Base-by-base conservation (phyloP, 2,329 filamentous ascomycete genomes). In the Calonectria henricotiae region DNA sequence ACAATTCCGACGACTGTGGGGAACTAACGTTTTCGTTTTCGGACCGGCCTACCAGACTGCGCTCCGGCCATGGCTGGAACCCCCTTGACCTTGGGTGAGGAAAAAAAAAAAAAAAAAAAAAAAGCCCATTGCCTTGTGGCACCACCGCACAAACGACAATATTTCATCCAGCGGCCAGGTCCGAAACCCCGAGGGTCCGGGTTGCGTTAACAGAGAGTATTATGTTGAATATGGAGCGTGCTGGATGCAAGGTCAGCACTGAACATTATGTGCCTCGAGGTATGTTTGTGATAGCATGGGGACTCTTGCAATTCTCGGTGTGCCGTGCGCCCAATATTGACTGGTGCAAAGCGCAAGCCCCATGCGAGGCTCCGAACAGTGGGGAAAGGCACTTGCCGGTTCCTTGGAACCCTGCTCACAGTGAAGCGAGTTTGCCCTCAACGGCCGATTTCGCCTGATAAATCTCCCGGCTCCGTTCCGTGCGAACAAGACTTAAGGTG, bases 11-110 rank as follows among this genome's bases (percentile, higher is more conserved):
- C 25, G 49, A 13, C 23, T 55, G 67, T 61, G 67, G 67, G 64
- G 67, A n/a, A 64, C 54, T 25, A 62, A 41, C 67, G 75, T 77
- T 71, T 76, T 77, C 75, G 74, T 75, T 77, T 74, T 77, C 75
- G 75, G 75, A 58, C 51, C 51, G 32, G 51, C 51, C 51, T 32
- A 58, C 51, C 32, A 58, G 44, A 44, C 27, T 39, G 55, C 51
- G 27, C 60, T 58, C 51, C 51, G 51, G 51, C 20, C 51, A 58
- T 15, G 46, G 51, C 23, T 27, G 51, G 20, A 58, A 39, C 20
- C 32, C 51, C 51, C 51, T 39, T 17, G 35, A 13, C 51, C 20
- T 55, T 32, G 51, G n/a, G 23, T 27, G 27, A 5, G 41, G 23
- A 20, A 39, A 39, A 54, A 39, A 17, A 15, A 25, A 65, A 5